Percentiles rank a stretch among this genome's conserved stretches.
Conservation (phyloP, 2,329 filamentous ascomycete species). For the Verticillium tricorpus region DNA sequence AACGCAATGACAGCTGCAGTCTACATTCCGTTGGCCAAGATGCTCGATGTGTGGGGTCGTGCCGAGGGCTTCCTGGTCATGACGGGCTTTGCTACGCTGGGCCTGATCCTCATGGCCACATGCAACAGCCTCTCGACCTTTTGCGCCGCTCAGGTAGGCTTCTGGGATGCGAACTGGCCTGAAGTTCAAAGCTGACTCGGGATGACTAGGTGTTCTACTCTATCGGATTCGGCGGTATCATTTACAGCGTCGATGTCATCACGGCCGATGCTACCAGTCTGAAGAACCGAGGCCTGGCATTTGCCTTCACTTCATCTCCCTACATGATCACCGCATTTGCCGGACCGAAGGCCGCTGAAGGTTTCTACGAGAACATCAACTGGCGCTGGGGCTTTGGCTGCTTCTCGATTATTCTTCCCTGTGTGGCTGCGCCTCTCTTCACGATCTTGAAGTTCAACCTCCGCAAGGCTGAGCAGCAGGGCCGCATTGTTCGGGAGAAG, state of each 20-base stretch:
- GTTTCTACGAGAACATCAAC: conserved; percentile 21
- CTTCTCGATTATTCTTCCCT: conserved; percentile 56
- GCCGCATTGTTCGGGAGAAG: conserved; percentile 8
- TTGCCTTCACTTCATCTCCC: conserved; percentile 33
- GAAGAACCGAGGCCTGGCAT: conserved; percentile 31
- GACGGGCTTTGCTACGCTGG: conserved; percentile 39
- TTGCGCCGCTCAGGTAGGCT: conserved; percentile 43
- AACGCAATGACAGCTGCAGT: conserved; percentile 51
- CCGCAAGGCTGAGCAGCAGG: conserved; percentile 10
- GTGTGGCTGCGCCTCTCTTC: conserved; percentile 47
- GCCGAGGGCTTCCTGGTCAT: conserved; percentile 55
- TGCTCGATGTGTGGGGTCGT: conserved; percentile 60
- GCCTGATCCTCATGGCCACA: conserved; percentile 57
- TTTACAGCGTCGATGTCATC: conserved; percentile 60
- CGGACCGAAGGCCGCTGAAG: conserved; percentile 27
- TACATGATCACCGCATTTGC: conserved; percentile 39
- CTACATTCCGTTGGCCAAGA: conserved; percentile 59
- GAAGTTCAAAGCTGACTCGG: not conserved
- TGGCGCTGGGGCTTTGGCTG: conserved; percentile 47
- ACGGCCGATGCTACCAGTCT: conserved; percentile 55
- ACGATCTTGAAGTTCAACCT: conserved; percentile 11
- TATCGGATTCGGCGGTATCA: conserved; percentile 54
- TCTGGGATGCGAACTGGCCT: too few relatives aligned
- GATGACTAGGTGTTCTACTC: conserved; percentile 51
- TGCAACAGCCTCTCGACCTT: conserved; percentile 38